A percentile compares a stretch with the other conserved stretches of the same genome.
These are phyloP conservation scores for Lachancea waltii DNA, from an alignment of 805 yeast species.

Conservation along the genomic window DNA sequence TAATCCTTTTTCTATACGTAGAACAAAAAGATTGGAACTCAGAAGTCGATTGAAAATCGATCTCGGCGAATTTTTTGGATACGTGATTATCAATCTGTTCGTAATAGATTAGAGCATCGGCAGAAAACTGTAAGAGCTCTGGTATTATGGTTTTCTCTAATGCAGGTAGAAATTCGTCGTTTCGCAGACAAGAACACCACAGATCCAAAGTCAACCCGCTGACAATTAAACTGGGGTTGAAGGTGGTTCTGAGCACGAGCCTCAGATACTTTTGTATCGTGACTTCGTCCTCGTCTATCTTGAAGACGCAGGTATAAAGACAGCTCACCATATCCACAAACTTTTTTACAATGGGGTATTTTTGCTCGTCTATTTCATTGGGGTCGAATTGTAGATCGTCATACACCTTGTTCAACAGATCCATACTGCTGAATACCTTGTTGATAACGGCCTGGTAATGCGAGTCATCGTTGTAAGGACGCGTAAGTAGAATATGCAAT, in stretches of 20 bases:
- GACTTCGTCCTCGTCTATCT: conserved; percentile 38
- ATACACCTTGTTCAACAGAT: conserved; percentile 59
- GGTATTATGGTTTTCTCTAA: conserved; percentile 48
- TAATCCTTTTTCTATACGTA: conserved; percentile 76
- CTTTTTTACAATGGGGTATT: conserved; percentile 78
- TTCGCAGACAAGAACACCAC: conserved; percentile 87
- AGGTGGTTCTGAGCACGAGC: conserved; percentile 73
- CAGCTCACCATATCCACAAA: conserved; percentile 77
- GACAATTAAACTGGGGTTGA: conserved; percentile 79
- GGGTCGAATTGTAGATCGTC: conserved; percentile 47
- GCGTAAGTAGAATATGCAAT: conserved; percentile 78
- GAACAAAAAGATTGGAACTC: conserved; percentile 71
- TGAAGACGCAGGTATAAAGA: conserved; percentile 47
- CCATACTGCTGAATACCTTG: conserved; percentile 74
- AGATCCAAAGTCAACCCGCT: conserved; percentile 87
- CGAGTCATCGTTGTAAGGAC: conserved; percentile 55
- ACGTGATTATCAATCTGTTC: conserved; percentile 58
- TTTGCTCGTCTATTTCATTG: conserved; percentile 69
- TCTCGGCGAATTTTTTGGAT: conserved; percentile 61
- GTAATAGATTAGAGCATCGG: conserved; percentile 72
- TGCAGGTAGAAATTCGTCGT: conserved; percentile 55
- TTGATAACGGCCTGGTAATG: conserved; percentile 80
- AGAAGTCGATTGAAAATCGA: conserved; percentile 82
- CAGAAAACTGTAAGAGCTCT: conserved; percentile 64
- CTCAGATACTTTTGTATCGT: conserved; percentile 65